Percentiles rank a stretch among this genome's conserved stretches.
Conservation (phyloP, 352 stramenopile species). For the Saprolegnia parasitica region DNA sequence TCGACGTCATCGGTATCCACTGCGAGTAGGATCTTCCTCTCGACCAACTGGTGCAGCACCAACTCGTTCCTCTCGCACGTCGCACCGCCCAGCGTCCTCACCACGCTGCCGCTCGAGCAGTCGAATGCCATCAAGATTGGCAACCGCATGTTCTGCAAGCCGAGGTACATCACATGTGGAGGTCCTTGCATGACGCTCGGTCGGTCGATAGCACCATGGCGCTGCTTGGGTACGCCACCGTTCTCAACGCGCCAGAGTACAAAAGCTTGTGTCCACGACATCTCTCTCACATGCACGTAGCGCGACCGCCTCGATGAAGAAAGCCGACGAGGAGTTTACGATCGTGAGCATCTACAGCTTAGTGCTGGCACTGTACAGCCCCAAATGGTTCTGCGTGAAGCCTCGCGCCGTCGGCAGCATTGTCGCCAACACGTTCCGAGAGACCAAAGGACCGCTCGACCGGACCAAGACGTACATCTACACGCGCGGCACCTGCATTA, state of each 20-base stretch:
- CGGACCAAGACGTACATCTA: conserved; percentile 3
- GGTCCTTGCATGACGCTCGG: background rate
- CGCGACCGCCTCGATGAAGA: background rate
- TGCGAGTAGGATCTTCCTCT: conserved; percentile 14
- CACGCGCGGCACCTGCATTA: conserved; percentile 8
- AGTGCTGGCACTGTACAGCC: background rate
- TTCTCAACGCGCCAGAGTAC: background rate
- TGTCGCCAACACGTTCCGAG: background rate
- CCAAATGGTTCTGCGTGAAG: background rate
- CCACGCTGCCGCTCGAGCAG: conserved; percentile 21
- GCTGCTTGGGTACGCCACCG: conserved; percentile 18
- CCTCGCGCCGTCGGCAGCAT: background rate
- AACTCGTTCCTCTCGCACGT: conserved; percentile 24
- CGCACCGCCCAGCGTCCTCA: background rate
- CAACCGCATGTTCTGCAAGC: conserved; percentile 29
- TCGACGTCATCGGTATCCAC: background rate
- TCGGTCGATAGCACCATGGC: conserved; percentile 15
- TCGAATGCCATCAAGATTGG: conserved; percentile 26
- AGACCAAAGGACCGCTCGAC: background rate
- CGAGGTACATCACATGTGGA: conserved; percentile 23
- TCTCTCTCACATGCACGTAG: background rate
- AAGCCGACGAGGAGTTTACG: background rate
- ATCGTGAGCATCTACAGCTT: conserved; percentile 16
- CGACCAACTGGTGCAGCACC: conserved; percentile 15
- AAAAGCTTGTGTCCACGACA: background rate